Evolutionary conservation across 2,329 filamentous ascomycete species (phyloP).

Genomic region (Arthrobotrys megalospora): DNA sequence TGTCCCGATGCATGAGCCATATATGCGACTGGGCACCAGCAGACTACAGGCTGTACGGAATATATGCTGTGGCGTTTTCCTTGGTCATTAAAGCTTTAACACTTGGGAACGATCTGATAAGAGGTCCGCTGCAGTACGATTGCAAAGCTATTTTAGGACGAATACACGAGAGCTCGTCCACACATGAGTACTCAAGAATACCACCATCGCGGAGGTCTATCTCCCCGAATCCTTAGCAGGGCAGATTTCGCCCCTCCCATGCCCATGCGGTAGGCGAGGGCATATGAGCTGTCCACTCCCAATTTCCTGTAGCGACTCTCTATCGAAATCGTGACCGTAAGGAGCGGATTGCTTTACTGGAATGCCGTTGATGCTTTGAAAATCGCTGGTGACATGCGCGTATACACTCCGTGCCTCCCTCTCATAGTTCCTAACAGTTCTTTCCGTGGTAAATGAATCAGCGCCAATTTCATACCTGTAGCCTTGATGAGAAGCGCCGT

Average conservation of each 20-base stretch:
- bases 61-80: slow-evolving; percentile 43
- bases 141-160: background rate
- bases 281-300: slow-evolving; percentile 32
- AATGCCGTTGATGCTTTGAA: slow-evolving; percentile 50
- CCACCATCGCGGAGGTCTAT: background rate
- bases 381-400: slow-evolving; percentile 31
- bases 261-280: slow-evolving; percentile 33
- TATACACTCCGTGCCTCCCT: slow-evolving; percentile 42
- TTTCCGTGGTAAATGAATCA: slow-evolving; percentile 23
- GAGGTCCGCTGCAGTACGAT: background rate
- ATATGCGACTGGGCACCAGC: slow-evolving; percentile 26
- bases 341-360: slow-evolving; percentile 14
- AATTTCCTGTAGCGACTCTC: slow-evolving; percentile 5
- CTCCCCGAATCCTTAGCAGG: slow-evolving; percentile 11
- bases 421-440: slow-evolving; percentile 48
- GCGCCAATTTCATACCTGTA: slow-evolving; percentile 34
- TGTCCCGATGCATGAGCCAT: slow-evolving; percentile 47
- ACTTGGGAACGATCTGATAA: background rate
- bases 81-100: slow-evolving; percentile 29
- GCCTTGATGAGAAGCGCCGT: slow-evolving; percentile 37
- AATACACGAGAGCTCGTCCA: background rate
- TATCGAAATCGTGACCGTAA: background rate
- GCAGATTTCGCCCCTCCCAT: slow-evolving; percentile 25
- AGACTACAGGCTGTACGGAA: slow-evolving; percentile 30
- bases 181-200: background rate